A percentile compares a stretch with the other conserved stretches of the same genome.
phyloP scores from a whole-genome alignment of 352 stramenopile genomes.

The Aphanomyces stellatus region DNA sequence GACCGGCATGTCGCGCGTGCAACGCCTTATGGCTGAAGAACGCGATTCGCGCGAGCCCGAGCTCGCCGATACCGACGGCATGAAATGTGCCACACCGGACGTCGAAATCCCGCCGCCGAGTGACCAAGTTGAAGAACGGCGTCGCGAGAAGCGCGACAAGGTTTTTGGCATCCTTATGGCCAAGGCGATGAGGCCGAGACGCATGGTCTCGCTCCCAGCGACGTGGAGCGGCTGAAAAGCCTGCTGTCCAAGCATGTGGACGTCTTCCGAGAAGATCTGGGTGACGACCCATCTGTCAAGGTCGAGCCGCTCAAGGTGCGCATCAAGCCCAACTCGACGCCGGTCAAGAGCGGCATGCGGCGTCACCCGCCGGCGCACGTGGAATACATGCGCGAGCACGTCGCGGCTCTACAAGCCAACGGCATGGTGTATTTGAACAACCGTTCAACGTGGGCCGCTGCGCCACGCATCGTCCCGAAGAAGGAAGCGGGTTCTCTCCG shows the following conservation, averaged over 20 bases:
- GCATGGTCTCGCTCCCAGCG: too few species aligned
- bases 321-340: background rate
- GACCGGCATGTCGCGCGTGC: background rate
- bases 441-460: constrained; percentile 1
- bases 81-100: constrained; percentile 2
- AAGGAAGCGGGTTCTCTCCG: background rate
- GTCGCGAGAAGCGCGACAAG: background rate
- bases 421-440: constrained; percentile 9
- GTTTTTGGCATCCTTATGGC: background rate
- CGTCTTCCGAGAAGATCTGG: too few species aligned
- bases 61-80: background rate
- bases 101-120: too few species aligned
- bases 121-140: background rate
- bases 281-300: too few species aligned
- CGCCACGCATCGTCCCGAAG: constrained; percentile 4
- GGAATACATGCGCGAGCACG: background rate
- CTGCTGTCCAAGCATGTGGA: too few species aligned
- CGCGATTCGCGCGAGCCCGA: background rate
- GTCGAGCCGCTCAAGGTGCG: too few species aligned
- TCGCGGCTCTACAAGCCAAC: background rate
- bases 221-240: too few species aligned
- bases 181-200: background rate
- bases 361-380: constrained; percentile 2
- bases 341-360: constrained; percentile 7
- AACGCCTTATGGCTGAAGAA: background rate